phyloP scores from a whole-genome alignment of 805 yeast genomes.

The Scheffersomyces stipitis region DNA sequence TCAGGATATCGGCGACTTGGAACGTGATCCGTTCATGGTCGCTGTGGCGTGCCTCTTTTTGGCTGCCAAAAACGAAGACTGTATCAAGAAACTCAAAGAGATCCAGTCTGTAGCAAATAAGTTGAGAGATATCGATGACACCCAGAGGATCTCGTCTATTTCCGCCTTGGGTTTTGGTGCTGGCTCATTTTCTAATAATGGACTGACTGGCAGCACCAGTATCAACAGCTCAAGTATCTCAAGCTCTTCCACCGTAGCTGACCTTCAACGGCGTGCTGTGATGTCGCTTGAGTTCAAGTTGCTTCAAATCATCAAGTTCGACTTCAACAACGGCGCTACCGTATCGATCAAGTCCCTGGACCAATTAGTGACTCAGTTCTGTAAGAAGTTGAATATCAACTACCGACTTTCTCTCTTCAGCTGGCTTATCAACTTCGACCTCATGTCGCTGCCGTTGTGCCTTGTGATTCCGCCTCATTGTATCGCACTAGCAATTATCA shows the following conservation, averaged over 20 bases:
- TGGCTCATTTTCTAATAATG: background rate
- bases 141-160: constrained; percentile 24
- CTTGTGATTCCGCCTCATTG: constrained; percentile 74
- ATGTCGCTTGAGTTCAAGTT: constrained; percentile 67
- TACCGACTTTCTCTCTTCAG: constrained; percentile 53
- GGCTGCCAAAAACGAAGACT: constrained; percentile 80
- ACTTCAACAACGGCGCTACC: constrained; percentile 62
- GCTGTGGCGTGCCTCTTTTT: constrained; percentile 68
- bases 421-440: constrained; percentile 79
- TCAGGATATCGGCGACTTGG: constrained; percentile 23
- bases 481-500: constrained; percentile 67
- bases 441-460: constrained; percentile 65
- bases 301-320: constrained; percentile 76
- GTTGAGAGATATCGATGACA: constrained; percentile 35
- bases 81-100: constrained; percentile 71
- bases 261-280: constrained; percentile 55
- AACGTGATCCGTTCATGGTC: constrained; percentile 54
- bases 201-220: constrained; percentile 2
- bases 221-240: constrained; percentile 1
- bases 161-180: background rate
- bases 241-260: constrained; percentile 27
- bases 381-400: constrained; percentile 48
- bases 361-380: constrained; percentile 60
- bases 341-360: constrained; percentile 46
- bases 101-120: constrained; percentile 52